Conservation (phyloP, 441 rosid genomes). For the Gossypium lobatum region DNA sequence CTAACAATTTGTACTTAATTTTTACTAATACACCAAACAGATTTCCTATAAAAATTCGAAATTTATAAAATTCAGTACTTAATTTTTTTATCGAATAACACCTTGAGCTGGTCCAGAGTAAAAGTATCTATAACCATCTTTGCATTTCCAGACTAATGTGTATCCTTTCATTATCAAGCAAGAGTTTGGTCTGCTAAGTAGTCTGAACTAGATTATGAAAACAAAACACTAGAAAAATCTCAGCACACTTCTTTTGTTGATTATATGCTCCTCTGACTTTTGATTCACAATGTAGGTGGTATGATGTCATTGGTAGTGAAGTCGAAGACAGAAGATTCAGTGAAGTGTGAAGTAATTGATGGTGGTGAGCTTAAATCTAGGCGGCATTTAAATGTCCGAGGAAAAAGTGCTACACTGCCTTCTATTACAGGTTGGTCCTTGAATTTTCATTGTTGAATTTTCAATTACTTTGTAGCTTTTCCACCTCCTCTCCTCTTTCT, state of each 20-base stretch:
- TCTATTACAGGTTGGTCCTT: constrained; percentile 77
- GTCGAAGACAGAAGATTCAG: constrained; percentile 92
- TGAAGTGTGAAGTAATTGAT: constrained; percentile 90
- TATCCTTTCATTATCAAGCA: background rate
- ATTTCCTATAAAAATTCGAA: too few relatives aligned
- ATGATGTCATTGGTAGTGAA: constrained; percentile 93
- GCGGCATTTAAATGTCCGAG: constrained; percentile 93
- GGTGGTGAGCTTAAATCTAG: constrained; percentile 99
- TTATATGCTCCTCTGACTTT: constrained; percentile 10
- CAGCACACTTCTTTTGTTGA: background rate
- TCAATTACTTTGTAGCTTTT: background rate
- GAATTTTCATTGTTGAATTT: constrained; percentile 3
- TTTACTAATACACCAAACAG: too few relatives aligned
- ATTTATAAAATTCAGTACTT: too few relatives aligned
- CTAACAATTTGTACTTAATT: too few relatives aligned
- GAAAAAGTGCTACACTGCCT: constrained; percentile 97
- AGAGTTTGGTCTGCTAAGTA: background rate
- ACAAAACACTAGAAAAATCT: background rate
- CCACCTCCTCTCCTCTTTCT: background rate
- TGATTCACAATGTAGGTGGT: constrained; percentile 57
- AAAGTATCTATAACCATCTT: background rate
- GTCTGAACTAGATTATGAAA: background rate
- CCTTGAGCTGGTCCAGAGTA: background rate
- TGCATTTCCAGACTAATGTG: background rate
- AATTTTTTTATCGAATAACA: too few relatives aligned